Conservation (phyloP, 2,329 filamentous ascomycete species). For the Colletotrichum paranaense region DNA sequence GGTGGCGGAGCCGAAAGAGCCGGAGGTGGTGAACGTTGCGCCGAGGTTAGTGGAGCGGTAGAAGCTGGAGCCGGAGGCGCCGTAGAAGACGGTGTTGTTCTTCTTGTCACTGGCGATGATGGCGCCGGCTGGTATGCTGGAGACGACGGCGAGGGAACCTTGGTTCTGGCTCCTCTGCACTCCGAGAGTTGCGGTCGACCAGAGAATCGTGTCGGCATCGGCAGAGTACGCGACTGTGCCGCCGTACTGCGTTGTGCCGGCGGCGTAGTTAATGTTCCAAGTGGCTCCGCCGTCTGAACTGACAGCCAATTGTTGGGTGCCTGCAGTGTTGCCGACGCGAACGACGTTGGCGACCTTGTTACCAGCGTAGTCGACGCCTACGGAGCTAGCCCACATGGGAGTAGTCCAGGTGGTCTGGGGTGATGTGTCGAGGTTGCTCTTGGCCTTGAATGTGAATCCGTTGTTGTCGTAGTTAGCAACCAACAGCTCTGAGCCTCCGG, state of each 20-base stretch:
- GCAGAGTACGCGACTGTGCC: slow-evolving; percentile 64
- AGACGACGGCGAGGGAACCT: slow-evolving; percentile 56
- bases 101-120: slow-evolving; percentile 66
- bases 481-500: slow-evolving; percentile 62
- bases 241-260: slow-evolving; percentile 53
- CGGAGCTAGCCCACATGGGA: slow-evolving; percentile 58
- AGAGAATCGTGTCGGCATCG: slow-evolving; percentile 60
- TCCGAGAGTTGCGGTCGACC: slow-evolving; percentile 55
- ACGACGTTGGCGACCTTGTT: slow-evolving; percentile 59
- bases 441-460: slow-evolving; percentile 60
- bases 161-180: slow-evolving; percentile 56
- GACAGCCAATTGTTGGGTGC: slow-evolving; percentile 57
- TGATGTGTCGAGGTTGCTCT: slow-evolving; percentile 50
- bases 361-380: slow-evolving; percentile 62
- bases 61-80: slow-evolving; percentile 55
- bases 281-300: slow-evolving; percentile 61
- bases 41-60: slow-evolving; percentile 64
- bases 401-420: slow-evolving; percentile 58
- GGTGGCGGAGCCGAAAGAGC: slow-evolving; percentile 50
- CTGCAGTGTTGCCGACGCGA: slow-evolving; percentile 59
- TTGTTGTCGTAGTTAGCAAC: slow-evolving; percentile 63
- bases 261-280: slow-evolving; percentile 60
- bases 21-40: slow-evolving; percentile 54
- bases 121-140: slow-evolving; percentile 56
- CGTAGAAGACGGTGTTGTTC: slow-evolving; percentile 65